These are phyloP conservation scores for Boletus coccyginus DNA, from an alignment of 768 basidiomycete species.

Conservation along the genomic window DNA sequence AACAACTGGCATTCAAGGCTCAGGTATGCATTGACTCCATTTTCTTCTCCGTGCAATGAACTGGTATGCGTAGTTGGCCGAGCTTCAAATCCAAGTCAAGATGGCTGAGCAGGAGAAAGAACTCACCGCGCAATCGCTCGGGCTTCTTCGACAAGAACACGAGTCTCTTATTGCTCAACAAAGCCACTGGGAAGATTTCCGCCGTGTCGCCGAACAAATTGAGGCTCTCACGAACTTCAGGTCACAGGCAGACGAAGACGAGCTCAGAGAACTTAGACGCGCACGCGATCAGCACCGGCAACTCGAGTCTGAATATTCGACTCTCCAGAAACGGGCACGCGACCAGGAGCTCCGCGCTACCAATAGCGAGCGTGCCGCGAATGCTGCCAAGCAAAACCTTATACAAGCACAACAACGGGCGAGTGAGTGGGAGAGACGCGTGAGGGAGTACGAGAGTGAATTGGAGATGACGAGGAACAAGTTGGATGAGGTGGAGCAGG, in stretches of 20 bases:
- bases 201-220: conserved; percentile 68
- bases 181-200: conserved; percentile 76
- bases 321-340: conserved; percentile 68
- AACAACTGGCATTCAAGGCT: conserved; percentile 54
- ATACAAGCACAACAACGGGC: conserved; percentile 74
- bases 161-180: conserved; percentile 61
- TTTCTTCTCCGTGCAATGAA: background rate
- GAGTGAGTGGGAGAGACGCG: conserved; percentile 77
- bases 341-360: conserved; percentile 64
- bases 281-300: conserved; percentile 55
- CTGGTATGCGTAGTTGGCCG: conserved; percentile 46
- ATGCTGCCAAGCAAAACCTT: conserved; percentile 59
- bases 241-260: conserved; percentile 64
- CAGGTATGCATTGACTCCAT: conserved; percentile 47
- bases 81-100: conserved; percentile 56
- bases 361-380: conserved; percentile 59
- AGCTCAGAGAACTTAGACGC: conserved; percentile 66
- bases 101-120: conserved; percentile 66
- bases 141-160: conserved; percentile 55
- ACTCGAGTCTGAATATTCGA: conserved; percentile 64
- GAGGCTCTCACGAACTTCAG: conserved; percentile 61
- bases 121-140: conserved; percentile 46
- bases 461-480: conserved; percentile 57
- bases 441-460: conserved; percentile 65
- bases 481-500: conserved; percentile 67